Evolutionary conservation across 257 asterid species (phyloP), one percentile per base, ranked within the genome.

Genomic region (Ilex aquifolium): DNA sequence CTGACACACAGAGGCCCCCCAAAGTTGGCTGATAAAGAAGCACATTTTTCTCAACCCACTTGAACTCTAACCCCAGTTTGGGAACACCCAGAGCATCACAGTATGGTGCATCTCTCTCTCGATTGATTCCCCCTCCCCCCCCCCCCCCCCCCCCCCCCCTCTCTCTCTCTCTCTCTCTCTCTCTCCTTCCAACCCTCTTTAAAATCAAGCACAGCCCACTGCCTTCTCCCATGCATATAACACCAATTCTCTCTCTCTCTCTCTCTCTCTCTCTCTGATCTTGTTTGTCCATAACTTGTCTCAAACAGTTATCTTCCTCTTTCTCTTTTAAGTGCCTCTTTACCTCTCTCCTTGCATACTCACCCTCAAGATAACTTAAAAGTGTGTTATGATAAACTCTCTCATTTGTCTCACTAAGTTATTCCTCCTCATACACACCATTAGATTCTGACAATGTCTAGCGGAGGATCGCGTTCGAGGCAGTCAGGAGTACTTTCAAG

Each of bases 391-490:
- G 1, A 21, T 21, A 21, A 21, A 21, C 27, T 21, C 0, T 15
- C 63, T 49, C 17, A 60, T 39, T 44, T 13, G 30, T 31, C 21
- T 48, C 44, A 17, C 13, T 30, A 10, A 11, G 39, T 58, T 17
- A 7, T 51, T 27, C 27, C 27, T 21, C 27, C 27, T 21, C 27
- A 21, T 21, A 21, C 27, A 21, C 27, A 21, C 27, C 27, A 21
- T 21, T 21, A 21, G 27, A 21, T 21, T 21, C 72, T 55, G 48
- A 77, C 59, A 79, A 91, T 91, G 98, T 91, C 98, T 65, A 85
- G 91, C 92, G 66, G 98, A 78, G 82, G 98, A 74, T 82, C 96
- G 12, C 92, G 88, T 67, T 83, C 96, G 16, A 77, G 95, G 61
- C 95, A 78, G 57, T 79, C 96, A n/a, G 87, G 83, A 16, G 87